Base-by-base conservation (phyloP, 2,329 filamentous ascomycete species). In the Orbilia oligospora region DNA sequence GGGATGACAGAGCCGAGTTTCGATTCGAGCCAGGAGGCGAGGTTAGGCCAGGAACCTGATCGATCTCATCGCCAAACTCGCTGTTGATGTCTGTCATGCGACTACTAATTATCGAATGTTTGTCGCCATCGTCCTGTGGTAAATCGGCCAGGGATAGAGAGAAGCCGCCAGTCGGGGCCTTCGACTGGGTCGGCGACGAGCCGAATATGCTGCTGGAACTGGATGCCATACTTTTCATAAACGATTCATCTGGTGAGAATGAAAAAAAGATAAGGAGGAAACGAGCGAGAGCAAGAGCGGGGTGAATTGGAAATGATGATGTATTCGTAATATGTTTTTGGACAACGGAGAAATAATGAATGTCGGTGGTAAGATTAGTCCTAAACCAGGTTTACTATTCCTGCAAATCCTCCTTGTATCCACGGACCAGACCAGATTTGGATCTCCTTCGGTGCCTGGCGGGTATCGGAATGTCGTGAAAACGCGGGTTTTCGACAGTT, bases 71-170 rank as follows among this genome's bases (percentile, higher is more conserved):
- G 58, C 85, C 87, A 85, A 88, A 87, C 80, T 88, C 87, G 44
- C 87, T 87, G 58, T 84, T 84, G 80, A 87, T 85, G 81, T 89
- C 88, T n/a, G 91, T 93, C 88, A 93, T 91, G 78, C 90, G 89
- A 73, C 91, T 92, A 30, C 91, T 93, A 67, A 92, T 91, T 73
- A 92, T 87, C 80, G 90, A 92, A 56, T 89, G 87, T 22, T 88
- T 87, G 51, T 82, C 76, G 49, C 79, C 78, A 58, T 82, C 81
- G 65, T 82, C 81, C 36, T 88, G 87, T 75, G 86, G 83, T 51
- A 84, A 83, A 49, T 86, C 82, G 84, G 84, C 61, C 82, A 82
- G 66, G 44, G 81, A 81, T 67, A 82, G 81, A 18, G 81, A 81
- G 33, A 81, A 80, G 33, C 80, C 80, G 33, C 80, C 81, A 63